Evolutionary conservation across 306 rosid genomes (phyloP), one percentile per base, ranked within the genome.

Genomic region (Nissolia schottii): DNA sequence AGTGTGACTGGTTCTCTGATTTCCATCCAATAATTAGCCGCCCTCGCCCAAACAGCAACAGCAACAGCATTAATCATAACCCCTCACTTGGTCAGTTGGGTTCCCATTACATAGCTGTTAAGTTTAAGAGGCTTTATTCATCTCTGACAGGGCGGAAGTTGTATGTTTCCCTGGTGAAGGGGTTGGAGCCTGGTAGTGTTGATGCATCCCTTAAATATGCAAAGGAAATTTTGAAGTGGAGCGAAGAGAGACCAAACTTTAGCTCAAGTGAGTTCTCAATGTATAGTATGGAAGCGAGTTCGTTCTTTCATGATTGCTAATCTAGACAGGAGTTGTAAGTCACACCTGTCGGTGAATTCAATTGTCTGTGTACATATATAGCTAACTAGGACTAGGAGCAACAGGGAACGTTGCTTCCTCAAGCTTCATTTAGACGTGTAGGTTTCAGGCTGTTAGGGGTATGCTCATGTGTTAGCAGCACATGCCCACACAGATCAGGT

Each of bases 161-260:
- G 85, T 95, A 80, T 22, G 97, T 84, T 60, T 95, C 97, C 50
- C 50, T 65, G 56, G 98, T 86, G 71, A 90, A 85, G 60, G 98
- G 96, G 8, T 81, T 94, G 89, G 94, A 86, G 79, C 92, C 97
- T 23, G 79, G 38, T 37, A 91, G 96, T 54, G 96, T 94, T 15
- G 97, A 91, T 75, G 81, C 82, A 31, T 68, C 96, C 77, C 99
- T 95, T 43, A 95, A 87, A 85, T 91, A 95, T 70, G 88, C 90
- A 1, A 89, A 88, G 81, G 99, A 95, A 88, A 87, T 95, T 85
- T 76, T 85, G 77, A 91, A 88, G 82, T 95, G 99, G 99, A 90
- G 79, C 19, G 97, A 89, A 55, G 99, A 91, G 89, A 89, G 85
- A 71, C 86, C 81, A 38, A 88, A 91, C 85, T 95, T 91, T 49